A percentile compares a stretch with the other conserved stretches of the same genome.
Conservation (phyloP, 208 protist species). For the Herpetomonas muscarum region DNA sequence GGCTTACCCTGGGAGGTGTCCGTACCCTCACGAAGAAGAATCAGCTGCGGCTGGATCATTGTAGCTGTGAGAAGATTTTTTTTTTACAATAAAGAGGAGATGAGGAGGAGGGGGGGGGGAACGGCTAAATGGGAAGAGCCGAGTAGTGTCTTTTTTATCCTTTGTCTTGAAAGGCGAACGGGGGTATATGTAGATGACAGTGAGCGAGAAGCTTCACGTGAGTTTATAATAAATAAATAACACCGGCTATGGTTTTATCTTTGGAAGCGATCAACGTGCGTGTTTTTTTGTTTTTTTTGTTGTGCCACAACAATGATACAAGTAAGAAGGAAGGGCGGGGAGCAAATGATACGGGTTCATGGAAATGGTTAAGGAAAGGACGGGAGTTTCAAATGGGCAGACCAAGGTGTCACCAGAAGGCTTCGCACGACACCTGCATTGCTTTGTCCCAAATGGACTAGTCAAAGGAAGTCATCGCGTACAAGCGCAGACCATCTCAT, state of each 20-base stretch:
- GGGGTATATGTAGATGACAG: too few relatives aligned
- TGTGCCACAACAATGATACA: background rate
- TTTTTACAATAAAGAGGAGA: background rate
- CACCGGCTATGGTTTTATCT: background rate
- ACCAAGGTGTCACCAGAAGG: too few relatives aligned
- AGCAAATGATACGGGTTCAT: background rate
- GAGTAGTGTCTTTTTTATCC: background rate
- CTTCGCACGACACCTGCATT: too few relatives aligned
- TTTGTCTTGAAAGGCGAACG: too few relatives aligned
- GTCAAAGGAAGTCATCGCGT: too few relatives aligned
- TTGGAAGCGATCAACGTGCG: background rate
- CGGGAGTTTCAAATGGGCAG: too few relatives aligned
- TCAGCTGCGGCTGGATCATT: conserved; percentile 96
- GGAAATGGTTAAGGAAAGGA: too few relatives aligned
- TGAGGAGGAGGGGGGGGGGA: background rate
- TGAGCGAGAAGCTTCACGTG: too few relatives aligned
- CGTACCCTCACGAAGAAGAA: conserved; percentile 99
- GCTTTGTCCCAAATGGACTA: too few relatives aligned
- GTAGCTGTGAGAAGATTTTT: conserved; percentile 12
- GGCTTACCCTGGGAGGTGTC: conserved; percentile 99
- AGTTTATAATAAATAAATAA: background rate
- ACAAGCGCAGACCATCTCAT: too few relatives aligned
- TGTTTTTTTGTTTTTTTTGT: background rate
- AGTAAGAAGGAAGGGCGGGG: background rate
- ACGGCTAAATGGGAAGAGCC: background rate